Base-by-base conservation (phyloP, 1,139 yeast species). In the Nakaseomyces bracarensis region DNA sequence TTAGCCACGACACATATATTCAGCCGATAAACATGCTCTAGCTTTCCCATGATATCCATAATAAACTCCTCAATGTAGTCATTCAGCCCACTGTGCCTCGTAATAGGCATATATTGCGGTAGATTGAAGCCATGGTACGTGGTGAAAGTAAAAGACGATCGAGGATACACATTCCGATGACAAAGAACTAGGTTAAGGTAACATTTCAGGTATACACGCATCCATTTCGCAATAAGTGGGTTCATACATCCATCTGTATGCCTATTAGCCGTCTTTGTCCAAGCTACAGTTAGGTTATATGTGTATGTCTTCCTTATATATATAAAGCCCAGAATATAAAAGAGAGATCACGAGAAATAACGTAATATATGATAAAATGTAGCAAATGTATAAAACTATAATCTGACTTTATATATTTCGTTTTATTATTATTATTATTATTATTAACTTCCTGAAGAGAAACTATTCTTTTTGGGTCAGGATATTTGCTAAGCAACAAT, bases 81-180 rank as follows among this genome's bases (percentile, higher is more conserved):
- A 29, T 54, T 56, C 20, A 61, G 36, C 5, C 42, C 49, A 1
- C 56, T 58, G 41, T 60, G 57, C 35, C 64, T 52, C 33, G 53
- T 57, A 3, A 60, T 49, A 0, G 65, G 65, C 4, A 56, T 39
- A 42, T 46, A 53, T 18, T 57, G 59, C 1, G 65, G 64, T 25
- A 61, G 43, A 40, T 58, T 57, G 39, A 61, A 61, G 13, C 57
- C 58, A 41, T 61, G 63, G 33, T 52, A 60, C 4, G 58, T 58
- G 2, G 61, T 58, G 39, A 55, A 43, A 23, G 52, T 55, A 40
- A 61, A 61, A 1, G 63, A 53, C 19, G 48, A 55, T 9, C 47
- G 25, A 3, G 65, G 65, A 38, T 61, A 61, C 3, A 60, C 57
- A 36, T 60, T 58, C 35, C 64, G 51, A 37, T 59, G 50, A 42